Percentiles rank a stretch among this genome's conserved stretches.
phyloP scores from a whole-genome alignment of 768 basidiomycete species.

The Tubosaeta sp. region DNA sequence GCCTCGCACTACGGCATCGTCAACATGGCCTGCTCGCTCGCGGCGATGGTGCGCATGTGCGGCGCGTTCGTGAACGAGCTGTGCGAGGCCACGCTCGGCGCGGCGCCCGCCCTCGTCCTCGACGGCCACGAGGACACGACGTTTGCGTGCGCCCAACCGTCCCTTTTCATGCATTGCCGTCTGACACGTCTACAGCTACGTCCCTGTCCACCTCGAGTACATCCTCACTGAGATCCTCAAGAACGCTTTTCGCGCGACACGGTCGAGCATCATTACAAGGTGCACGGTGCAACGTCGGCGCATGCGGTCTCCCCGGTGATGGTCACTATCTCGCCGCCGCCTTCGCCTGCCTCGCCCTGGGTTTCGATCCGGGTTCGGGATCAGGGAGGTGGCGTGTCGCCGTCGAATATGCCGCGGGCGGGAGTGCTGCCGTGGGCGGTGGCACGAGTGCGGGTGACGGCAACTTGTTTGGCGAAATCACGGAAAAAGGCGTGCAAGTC shows the following conservation, averaged over 20 bases:
- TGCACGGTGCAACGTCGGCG: constrained; percentile 32
- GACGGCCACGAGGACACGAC: constrained; percentile 68
- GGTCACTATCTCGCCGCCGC: constrained; percentile 66
- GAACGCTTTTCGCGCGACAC: constrained; percentile 89
- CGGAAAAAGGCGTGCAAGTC: constrained; percentile 69
- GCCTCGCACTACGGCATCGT: constrained; percentile 65
- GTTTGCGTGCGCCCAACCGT: constrained; percentile 62
- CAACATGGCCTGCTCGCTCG: constrained; percentile 66
- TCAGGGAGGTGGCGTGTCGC: constrained; percentile 81
- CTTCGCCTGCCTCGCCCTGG: constrained; percentile 36
- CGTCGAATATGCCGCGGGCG: constrained; percentile 68
- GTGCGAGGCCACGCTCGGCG: constrained; percentile 80
- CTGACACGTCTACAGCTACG: constrained; percentile 50
- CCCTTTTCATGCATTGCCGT: constrained; percentile 4
- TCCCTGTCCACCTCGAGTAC: constrained; percentile 89
- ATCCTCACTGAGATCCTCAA: constrained; percentile 88
- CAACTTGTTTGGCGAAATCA: constrained; percentile 73
- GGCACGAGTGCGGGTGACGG: constrained; percentile 38
- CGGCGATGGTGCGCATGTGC: constrained; percentile 72
- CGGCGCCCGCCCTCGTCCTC: constrained; percentile 59
- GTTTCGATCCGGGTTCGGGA: constrained; percentile 80
- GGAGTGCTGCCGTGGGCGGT: constrained; percentile 57
- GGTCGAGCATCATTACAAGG: constrained; percentile 64
- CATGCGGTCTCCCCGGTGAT: constrained; percentile 54
- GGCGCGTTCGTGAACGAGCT: constrained; percentile 79